Percentiles rank a stretch among this genome's conserved stretches.
These are phyloP conservation scores for Nakazawaea sp. DNA, from an alignment of 805 yeast genomes.

Conservation along the genomic window DNA sequence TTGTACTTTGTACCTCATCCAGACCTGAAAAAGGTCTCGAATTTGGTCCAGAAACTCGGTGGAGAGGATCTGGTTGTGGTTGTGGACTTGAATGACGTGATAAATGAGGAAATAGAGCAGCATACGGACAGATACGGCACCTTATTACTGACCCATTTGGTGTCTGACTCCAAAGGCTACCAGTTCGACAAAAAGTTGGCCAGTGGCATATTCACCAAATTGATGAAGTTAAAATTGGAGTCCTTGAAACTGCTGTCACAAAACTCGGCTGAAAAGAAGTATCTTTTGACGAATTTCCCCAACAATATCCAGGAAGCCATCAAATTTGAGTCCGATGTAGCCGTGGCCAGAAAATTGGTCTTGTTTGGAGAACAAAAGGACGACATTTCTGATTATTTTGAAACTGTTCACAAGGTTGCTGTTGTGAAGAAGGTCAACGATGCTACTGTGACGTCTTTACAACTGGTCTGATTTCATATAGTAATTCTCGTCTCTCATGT, in stretches of 20 bases:
- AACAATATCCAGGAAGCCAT: conserved; percentile 57
- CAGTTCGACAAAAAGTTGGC: conserved; percentile 24
- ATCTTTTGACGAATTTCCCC: conserved; percentile 54
- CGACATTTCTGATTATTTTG: conserved; percentile 56
- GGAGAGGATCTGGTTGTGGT: conserved; percentile 24
- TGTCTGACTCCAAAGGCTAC: conserved; percentile 20
- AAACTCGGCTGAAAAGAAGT: conserved; percentile 27
- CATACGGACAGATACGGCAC: conserved; percentile 41
- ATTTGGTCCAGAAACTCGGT: conserved; percentile 1
- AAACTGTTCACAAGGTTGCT: conserved; percentile 51
- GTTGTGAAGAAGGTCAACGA: conserved; percentile 3
- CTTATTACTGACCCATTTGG: conserved; percentile 32
- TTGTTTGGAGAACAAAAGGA: conserved; percentile 22
- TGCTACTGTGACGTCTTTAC: background rate
- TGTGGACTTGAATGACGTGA: conserved; percentile 44
- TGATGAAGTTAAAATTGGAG: conserved; percentile 34
- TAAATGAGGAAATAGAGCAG: conserved; percentile 37
- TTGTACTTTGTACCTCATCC: conserved; percentile 22
- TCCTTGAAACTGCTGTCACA: conserved; percentile 18
- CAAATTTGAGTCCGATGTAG: conserved; percentile 66
- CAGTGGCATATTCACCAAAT: conserved; percentile 43
- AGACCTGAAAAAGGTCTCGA: conserved; percentile 21
- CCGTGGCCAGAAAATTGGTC: conserved; percentile 36
- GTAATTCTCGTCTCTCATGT: too few species aligned
- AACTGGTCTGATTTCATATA: too few species aligned